Base-by-base conservation (phyloP, 805 yeast species). In the Candida mattraensis region DNA sequence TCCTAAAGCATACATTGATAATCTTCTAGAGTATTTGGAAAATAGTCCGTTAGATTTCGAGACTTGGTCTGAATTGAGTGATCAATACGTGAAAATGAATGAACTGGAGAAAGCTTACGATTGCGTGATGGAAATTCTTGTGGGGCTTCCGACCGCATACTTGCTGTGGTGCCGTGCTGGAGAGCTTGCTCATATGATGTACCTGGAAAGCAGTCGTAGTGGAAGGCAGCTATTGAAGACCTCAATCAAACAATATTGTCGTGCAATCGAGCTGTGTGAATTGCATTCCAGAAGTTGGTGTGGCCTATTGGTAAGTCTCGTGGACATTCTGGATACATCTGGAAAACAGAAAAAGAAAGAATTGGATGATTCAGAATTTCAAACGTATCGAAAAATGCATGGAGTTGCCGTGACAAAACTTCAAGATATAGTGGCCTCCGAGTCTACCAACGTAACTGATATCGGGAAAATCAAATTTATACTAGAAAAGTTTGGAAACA, bases 261-360 rank as follows among this genome's bases (percentile, higher is more conserved):
- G 94, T 46, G 63, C 88, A 7, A 79, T 87, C 5, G 98, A 93
- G 58, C 66, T 89, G 24, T 80, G 87, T 50, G 83, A 82, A 28
- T 65, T 68, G 20, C 83, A 76, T 55, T 60, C 74, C 14, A 71
- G 87, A 45, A 83, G 87, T 11, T 89, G 57, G 58, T 46, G 60
- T 45, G 63, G 63, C 3, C 44, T 55, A 13, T 42, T 40, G 22
- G 53, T 51, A 10, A 25, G 53, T 10, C 37, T 51, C 15, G 17
- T 35, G 7, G 45, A 22, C 4, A 21, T 35, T 2, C 28, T 33
- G 18, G 40, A 45, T 17, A 9, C 35, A 13, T 20, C 34, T 23
- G 35, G 39, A 11, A 26, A 10, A 11, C 8, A 13, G 11, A 31
- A 30, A 16, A 39, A 39, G 35, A 37, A 32, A 27, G 18, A 17